phyloP scores from a whole-genome alignment of 306 rosid genomes.

The Vigna mungo region DNA sequence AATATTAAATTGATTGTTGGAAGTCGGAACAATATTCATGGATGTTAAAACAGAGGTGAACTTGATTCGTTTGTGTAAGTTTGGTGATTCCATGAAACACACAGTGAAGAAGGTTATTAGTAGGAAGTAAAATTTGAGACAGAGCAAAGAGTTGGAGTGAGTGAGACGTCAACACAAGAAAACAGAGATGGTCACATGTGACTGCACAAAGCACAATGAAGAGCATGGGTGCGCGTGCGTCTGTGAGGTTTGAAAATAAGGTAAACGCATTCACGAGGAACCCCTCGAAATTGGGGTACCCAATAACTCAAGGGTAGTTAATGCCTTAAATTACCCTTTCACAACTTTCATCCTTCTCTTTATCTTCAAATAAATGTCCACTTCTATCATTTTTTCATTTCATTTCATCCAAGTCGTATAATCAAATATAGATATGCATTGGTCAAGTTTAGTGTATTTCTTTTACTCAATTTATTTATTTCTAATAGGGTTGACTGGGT shows the following conservation, averaged over 20 bases:
- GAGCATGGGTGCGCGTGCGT: background rate
- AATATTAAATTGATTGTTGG: background rate
- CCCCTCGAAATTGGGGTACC: background rate
- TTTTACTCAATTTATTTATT: no score
- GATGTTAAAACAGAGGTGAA: background rate
- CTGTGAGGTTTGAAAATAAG: background rate
- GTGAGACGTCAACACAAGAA: background rate
- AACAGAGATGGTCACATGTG: conserved; percentile 7
- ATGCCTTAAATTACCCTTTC: no score
- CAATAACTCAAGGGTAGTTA: no score
- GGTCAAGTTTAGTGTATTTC: no score
- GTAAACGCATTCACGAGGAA: conserved; percentile 1
- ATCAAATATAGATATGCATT: no score
- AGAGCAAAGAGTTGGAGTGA: background rate
- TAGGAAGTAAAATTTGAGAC: background rate
- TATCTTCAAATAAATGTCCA: no score
- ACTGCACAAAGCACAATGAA: conserved; percentile 12
- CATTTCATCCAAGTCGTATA: no score
- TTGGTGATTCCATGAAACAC: background rate
- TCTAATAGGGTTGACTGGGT: no score
- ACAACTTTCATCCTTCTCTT: no score
- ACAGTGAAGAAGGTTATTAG: no score
- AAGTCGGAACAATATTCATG: background rate
- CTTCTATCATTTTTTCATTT: no score
- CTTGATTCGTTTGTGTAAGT: background rate